Evolutionary conservation across 2,329 filamentous ascomycete genomes (phyloP).

Genomic region (Cryphonectria radicalis): DNA sequence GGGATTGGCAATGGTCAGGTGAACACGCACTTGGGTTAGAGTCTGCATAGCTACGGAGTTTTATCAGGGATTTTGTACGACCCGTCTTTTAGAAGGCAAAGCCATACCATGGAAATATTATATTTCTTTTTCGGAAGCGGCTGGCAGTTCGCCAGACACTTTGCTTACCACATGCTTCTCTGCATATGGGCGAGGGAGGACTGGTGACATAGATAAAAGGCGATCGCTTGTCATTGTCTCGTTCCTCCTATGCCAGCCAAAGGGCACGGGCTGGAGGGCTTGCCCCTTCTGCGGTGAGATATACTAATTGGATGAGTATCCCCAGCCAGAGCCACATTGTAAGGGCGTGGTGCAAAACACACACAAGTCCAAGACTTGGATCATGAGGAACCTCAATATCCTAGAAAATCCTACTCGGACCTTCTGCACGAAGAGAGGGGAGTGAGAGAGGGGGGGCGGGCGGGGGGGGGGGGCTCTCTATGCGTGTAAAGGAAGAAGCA

Average conservation of each 20-base stretch:
- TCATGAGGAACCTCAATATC: too few relatives aligned
- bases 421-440: too few relatives aligned
- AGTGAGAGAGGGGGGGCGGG: too few relatives aligned
- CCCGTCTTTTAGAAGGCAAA: not conserved
- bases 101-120: not conserved
- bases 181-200: not conserved
- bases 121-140: not conserved
- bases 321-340: too few relatives aligned
- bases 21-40: not conserved
- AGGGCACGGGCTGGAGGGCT: not conserved
- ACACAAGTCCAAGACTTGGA: too few relatives aligned
- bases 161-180: not conserved
- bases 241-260: not conserved
- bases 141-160: not conserved
- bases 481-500: too few relatives aligned
- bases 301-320: too few relatives aligned
- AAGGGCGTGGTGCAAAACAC: too few relatives aligned
- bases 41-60: conserved; percentile 12
- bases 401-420: too few relatives aligned
- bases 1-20: not conserved
- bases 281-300: too few relatives aligned
- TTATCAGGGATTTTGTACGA: not conserved
- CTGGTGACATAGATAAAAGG: too few relatives aligned
- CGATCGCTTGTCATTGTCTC: not conserved
- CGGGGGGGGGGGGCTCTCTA: too few relatives aligned